These are phyloP conservation scores for slime mould (Dictyostelium discoideum) DNA, from an alignment of 78 protist species.

Conservation along the genomic window DNA sequence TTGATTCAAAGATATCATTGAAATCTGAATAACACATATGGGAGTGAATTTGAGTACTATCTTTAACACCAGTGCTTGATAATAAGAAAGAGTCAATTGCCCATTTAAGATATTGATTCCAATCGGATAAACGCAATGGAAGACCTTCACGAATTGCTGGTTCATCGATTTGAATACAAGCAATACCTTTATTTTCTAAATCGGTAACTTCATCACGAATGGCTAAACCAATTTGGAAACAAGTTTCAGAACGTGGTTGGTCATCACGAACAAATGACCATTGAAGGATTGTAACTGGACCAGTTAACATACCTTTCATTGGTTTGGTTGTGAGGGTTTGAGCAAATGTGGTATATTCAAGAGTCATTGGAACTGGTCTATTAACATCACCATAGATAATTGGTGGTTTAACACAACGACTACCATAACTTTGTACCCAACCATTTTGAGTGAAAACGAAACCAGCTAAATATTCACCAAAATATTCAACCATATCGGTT, in stretches of 20 bases:
- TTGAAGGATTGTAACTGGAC: conserved; percentile 89
- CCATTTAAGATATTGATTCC: conserved; percentile 84
- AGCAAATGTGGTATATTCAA: conserved; percentile 50
- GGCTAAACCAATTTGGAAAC: conserved; percentile 87
- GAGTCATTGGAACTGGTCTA: conserved; percentile 84
- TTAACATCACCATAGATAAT: conserved; percentile 87
- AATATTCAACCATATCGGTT: conserved; percentile 91
- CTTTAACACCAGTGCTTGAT: conserved; percentile 66
- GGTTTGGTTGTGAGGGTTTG: conserved; percentile 83
- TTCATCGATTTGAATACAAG: conserved; percentile 89
- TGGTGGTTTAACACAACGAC: conserved; percentile 91
- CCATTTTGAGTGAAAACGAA: conserved; percentile 85
- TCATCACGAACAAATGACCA: conserved; percentile 93
- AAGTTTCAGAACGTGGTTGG: conserved; percentile 64
- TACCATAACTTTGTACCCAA: conserved; percentile 90
- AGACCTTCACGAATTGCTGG: conserved; percentile 92
- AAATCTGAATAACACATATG: conserved; percentile 93
- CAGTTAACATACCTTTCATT: conserved; percentile 94
- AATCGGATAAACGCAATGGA: conserved; percentile 78
- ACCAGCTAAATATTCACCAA: conserved; percentile 86
- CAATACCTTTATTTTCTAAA: conserved; percentile 79
- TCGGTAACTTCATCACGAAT: conserved; percentile 91
- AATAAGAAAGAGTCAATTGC: conserved; percentile 77
- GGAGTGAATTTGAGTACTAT: conserved; percentile 85
- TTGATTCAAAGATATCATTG: conserved; percentile 82